Percentiles rank a stretch among this genome's conserved stretches.
phyloP scores from a whole-genome alignment of 139 green algal species.

The Picochlorum sp. region DNA sequence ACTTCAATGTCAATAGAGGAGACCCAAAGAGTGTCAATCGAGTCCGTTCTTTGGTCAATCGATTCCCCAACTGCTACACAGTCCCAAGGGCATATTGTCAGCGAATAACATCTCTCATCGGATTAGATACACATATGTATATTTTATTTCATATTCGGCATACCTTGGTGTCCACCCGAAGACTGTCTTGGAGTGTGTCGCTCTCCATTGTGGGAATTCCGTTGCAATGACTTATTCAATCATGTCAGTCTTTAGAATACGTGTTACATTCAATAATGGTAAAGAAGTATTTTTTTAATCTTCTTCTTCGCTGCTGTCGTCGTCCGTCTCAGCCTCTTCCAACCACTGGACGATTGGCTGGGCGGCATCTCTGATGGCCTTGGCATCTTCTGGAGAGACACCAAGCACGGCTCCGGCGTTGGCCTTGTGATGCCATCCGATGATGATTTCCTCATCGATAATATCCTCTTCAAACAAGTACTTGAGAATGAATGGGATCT shows the following conservation, averaged over 20 bases:
- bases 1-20: constrained; percentile 46
- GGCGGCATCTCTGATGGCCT: constrained; percentile 52
- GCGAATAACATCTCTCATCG: too few relatives aligned
- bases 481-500: constrained; percentile 76
- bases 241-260: too few relatives aligned
- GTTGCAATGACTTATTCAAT: too few relatives aligned
- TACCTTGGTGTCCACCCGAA: too few relatives aligned
- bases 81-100: neutral
- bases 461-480: constrained; percentile 83
- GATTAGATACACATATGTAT: too few relatives aligned
- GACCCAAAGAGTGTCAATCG: constrained; percentile 42
- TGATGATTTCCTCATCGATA: constrained; percentile 77
- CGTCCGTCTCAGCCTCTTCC: constrained; percentile 42
- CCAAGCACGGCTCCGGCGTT: constrained; percentile 56
- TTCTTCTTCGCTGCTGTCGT: constrained; percentile 34
- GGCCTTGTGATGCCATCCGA: constrained; percentile 53
- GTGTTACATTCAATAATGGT: too few relatives aligned
- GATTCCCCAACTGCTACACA: constrained; percentile 5
- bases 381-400: constrained; percentile 36
- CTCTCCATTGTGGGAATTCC: too few relatives aligned
- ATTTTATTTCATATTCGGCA: too few relatives aligned
- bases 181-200: too few relatives aligned
- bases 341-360: constrained; percentile 77
- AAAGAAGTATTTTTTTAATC: neutral
- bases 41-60: constrained; percentile 11